A percentile compares a stretch with the other conserved stretches of the same genome.
These are phyloP conservation scores for Trichosporon coremiiforme DNA, from an alignment of 1,284 basidiomycete genomes.

Conservation along the genomic window DNA sequence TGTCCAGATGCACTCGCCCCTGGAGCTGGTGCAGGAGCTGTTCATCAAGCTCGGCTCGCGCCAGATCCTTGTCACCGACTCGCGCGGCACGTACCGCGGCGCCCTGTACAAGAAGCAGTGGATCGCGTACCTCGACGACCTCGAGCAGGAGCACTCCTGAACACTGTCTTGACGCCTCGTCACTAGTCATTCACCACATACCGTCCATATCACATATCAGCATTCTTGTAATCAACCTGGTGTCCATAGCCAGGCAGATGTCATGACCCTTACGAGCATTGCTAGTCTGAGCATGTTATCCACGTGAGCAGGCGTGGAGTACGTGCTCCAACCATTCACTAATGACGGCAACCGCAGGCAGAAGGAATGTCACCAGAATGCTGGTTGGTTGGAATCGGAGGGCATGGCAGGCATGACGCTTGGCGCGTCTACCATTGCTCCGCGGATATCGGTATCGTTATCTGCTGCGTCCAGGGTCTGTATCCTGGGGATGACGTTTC, in stretches of 20 bases:
- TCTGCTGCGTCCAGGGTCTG: not conserved
- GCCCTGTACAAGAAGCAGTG: constrained; percentile 91
- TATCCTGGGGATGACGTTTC: not conserved
- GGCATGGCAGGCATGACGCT: not conserved
- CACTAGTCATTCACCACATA: not conserved
- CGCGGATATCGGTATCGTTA: not conserved
- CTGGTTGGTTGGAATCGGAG: not conserved
- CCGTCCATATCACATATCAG: constrained; percentile 7
- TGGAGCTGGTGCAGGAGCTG: constrained; percentile 86
- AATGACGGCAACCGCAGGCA: not conserved
- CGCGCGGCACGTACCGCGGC: constrained; percentile 81
- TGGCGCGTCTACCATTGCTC: not conserved
- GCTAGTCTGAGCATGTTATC: not conserved
- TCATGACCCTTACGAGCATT: constrained; percentile 3
- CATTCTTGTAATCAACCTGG: constrained; percentile 13
- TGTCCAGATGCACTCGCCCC: constrained; percentile 75
- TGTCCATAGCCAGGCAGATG: not conserved
- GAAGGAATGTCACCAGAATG: constrained; percentile 9
- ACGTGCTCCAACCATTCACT: not conserved
- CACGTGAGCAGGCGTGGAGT: not conserved
- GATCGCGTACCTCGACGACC: constrained; percentile 74
- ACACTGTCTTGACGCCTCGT: not conserved
- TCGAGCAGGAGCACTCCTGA: constrained; percentile 60
- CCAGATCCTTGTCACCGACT: constrained; percentile 81
- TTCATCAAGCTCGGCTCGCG: constrained; percentile 90